These are phyloP conservation scores for Pleurotus salmoneostramineus DNA, from an alignment of 768 basidiomycete genomes.

Conservation along the genomic window DNA sequence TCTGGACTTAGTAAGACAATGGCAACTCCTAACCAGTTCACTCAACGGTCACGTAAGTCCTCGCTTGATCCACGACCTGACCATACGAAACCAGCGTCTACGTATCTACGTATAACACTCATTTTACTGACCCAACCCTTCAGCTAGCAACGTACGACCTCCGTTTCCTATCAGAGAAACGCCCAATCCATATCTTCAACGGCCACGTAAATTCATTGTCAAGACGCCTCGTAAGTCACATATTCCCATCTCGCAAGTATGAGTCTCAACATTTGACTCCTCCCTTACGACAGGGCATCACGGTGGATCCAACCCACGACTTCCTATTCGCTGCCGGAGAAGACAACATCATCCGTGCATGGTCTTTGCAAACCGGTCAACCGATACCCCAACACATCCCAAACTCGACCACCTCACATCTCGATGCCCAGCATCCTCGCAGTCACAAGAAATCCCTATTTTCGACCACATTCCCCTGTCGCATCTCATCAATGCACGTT, in stretches of 20 bases:
- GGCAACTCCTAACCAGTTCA: constrained; percentile 52
- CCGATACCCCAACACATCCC: constrained; percentile 24
- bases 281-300: constrained; percentile 45
- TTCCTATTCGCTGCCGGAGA: constrained; percentile 69
- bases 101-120: background rate
- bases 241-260: background rate
- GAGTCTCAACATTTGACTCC: constrained; percentile 2
- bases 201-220: constrained; percentile 60
- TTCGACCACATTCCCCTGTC: constrained; percentile 25
- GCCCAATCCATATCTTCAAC: constrained; percentile 42
- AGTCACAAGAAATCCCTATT: constrained; percentile 25
- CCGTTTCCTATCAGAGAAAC: constrained; percentile 41
- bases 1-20: constrained; percentile 44
- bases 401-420: background rate
- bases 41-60: constrained; percentile 52
- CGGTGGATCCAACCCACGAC: constrained; percentile 49
- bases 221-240: constrained; percentile 49
- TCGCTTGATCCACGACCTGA: background rate
- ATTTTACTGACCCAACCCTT: background rate
- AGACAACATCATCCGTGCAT: constrained; percentile 60
- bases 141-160: constrained; percentile 64
- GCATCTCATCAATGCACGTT: constrained; percentile 47
- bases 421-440: background rate
- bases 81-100: background rate
- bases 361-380: constrained; percentile 60